Evolutionary conservation across 495 filamentous ascomycete species (phyloP), one percentile per base, ranked within the genome.

Genomic region (Glutinoglossum americanum): DNA sequence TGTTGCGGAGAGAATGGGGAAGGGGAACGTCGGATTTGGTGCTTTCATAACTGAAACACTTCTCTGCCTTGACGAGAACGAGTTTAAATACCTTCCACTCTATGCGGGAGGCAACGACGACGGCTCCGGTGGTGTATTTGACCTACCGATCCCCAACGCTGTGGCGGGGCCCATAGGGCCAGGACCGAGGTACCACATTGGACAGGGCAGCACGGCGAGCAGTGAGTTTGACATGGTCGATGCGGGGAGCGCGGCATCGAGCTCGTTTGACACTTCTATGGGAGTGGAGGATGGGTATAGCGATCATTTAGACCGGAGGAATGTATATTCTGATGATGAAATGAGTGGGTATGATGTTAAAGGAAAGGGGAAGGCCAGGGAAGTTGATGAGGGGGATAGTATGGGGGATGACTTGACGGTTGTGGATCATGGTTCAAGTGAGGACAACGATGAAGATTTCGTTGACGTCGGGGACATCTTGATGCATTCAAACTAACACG

Each of bases 91-190:
- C 49, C 65, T 80, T 3, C 76, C 78, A 0, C 60, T 79, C 10
- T 80, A 74, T 73, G 76, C 76, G 0, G 78, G 73, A 3, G 78
- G 77, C 1, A 64, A 72, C 54, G 75, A 80, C 49, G 78, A 80
- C 60, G 76, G 66, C 1, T 70, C 68, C 1, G 78, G 76, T 3
- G 77, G 73, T 6, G 76, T 78, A 11, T 78, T 74, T 59, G 59
- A 64, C 1, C 69, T 72, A 33, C 62, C 63, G 8, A 66, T 75
- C 49, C 73, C 74, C 0, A 55, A 65, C 6, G 58, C 71, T 9
- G 68, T 73, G 28, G 53, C 60, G 32, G 70, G 67, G 0, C 71
- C 71, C 15, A 70, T 67, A 17, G 67, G 68, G 0, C 65, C 70
- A 0, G 74, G 73, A 5, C 74, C 75, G 2, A 39, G 61, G 0